A percentile compares a stretch with the other conserved stretches of the same genome.
Evolutionary conservation across 23 red algal genomes (phyloP).

Genomic region (Gracilariopsis chorda): DNA sequence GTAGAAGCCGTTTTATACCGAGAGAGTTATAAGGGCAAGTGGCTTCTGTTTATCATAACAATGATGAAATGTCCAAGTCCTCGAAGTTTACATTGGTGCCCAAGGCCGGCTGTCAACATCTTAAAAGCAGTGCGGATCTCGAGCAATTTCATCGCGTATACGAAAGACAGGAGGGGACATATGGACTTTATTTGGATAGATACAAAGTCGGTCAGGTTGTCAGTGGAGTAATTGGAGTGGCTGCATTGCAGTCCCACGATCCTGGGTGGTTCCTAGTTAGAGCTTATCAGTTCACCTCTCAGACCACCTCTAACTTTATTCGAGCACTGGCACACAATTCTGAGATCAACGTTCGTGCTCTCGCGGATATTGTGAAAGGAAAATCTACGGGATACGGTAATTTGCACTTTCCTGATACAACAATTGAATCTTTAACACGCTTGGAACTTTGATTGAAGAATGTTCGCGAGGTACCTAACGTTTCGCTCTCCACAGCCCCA

Average conservation of each 20-base stretch:
- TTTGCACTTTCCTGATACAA: no score
- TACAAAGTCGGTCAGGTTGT: not conserved
- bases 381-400: no score
- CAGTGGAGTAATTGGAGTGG: not conserved
- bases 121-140: no score
- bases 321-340: not conserved
- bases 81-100: not conserved
- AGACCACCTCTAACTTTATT: not conserved
- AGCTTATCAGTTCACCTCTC: constrained; percentile 9
- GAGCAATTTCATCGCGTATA: no score
- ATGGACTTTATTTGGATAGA: no score
- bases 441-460: no score
- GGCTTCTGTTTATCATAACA: not conserved
- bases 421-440: no score
- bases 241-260: not conserved
- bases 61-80: not conserved
- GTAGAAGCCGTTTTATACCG: not conserved
- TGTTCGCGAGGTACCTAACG: no score
- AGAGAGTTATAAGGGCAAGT: not conserved
- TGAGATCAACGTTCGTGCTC: not conserved
- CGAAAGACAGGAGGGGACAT: no score
- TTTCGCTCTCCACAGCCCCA: no score
- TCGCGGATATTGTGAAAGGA: not conserved
- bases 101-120: not conserved
- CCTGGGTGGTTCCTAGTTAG: not conserved